phyloP scores from a whole-genome alignment of 2,329 filamentous ascomycete genomes.

The Geosmithia flava region DNA sequence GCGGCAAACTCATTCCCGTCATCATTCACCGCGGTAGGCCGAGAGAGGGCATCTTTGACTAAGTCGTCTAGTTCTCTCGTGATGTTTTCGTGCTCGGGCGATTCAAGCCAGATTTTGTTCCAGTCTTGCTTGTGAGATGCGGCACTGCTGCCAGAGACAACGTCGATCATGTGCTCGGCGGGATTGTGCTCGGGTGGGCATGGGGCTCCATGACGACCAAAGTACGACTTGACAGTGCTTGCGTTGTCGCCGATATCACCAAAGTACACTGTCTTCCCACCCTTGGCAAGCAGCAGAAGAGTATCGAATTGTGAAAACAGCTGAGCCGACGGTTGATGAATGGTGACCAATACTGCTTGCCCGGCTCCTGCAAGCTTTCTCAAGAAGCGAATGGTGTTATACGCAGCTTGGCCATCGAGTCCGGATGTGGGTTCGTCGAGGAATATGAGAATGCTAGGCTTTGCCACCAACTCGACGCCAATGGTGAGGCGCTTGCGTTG shows the following conservation, averaged over 20 bases:
- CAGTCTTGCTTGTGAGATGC: conserved; percentile 42
- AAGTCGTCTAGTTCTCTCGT: conserved; percentile 52
- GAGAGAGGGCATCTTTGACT: conserved; percentile 38
- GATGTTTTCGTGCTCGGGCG: conserved; percentile 42
- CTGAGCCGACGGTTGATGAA: conserved; percentile 57
- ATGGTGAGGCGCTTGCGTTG: conserved; percentile 45
- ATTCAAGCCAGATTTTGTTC: conserved; percentile 60
- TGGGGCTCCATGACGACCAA: conserved; percentile 51
- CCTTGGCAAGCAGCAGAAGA: conserved; percentile 50
- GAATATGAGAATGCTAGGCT: conserved; percentile 47
- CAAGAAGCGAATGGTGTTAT: conserved; percentile 51
- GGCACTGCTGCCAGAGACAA: conserved; percentile 30
- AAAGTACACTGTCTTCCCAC: conserved; percentile 54
- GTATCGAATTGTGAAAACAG: conserved; percentile 57
- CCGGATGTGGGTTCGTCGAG: conserved; percentile 52
- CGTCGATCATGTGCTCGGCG: conserved; percentile 64
- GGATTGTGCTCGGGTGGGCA: conserved; percentile 54
- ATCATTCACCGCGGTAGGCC: conserved; percentile 24
- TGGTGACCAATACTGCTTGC: conserved; percentile 57
- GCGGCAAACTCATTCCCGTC: conserved; percentile 61
- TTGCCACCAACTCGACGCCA: conserved; percentile 48
- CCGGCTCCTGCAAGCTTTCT: conserved; percentile 53
- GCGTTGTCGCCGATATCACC: conserved; percentile 50
- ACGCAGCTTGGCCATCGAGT: conserved; percentile 57
- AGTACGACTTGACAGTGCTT: conserved; percentile 45